Conservation (phyloP, 2,329 filamentous ascomycete species). For the Tolypocladium album region DNA sequence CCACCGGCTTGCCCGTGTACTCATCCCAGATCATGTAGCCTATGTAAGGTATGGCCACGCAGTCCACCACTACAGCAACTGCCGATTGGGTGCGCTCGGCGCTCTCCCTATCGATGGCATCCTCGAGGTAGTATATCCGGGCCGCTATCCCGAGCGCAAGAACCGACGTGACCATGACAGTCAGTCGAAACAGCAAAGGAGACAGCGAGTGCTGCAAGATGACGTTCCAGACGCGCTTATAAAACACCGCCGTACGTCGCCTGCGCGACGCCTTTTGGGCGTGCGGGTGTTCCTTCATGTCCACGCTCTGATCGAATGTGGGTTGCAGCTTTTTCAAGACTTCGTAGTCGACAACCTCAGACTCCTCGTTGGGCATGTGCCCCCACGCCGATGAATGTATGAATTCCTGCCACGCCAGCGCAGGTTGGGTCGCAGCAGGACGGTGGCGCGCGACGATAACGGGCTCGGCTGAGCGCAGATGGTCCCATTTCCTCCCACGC, state of each 20-base stretch:
- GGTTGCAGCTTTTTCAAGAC: conserved; percentile 35
- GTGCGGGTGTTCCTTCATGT: conserved; percentile 18
- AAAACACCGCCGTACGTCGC: conserved; percentile 21
- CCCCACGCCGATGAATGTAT: conserved; percentile 43
- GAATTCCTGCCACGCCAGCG: conserved; percentile 40
- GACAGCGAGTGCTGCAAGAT: conserved; percentile 76
- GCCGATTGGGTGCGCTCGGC: conserved; percentile 65
- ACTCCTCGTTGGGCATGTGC: conserved; percentile 33
- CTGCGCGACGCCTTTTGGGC: conserved; percentile 17
- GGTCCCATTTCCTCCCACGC: conserved; percentile 46
- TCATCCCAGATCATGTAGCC: conserved; percentile 94
- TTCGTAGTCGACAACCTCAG: conserved; percentile 34
- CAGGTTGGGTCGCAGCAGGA: conserved; percentile 27
- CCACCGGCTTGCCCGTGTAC: conserved; percentile 87
- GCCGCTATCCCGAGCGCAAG: conserved; percentile 70
- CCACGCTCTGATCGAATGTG: conserved; percentile 29
- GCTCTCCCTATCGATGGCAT: conserved; percentile 25
- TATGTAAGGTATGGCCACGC: conserved; percentile 80
- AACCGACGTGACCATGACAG: conserved; percentile 73
- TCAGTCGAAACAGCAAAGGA: conserved; percentile 71
- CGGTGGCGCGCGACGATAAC: conserved; percentile 44
- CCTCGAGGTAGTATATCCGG: conserved; percentile 57
- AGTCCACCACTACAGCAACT: conserved; percentile 83
- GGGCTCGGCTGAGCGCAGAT: conserved; percentile 46
- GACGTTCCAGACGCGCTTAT: conserved; percentile 52